Percentiles rank a stretch among this genome's conserved stretches.
Conservation (phyloP, 176 grass and related monocot species). For the Ensete glaucum region DNA sequence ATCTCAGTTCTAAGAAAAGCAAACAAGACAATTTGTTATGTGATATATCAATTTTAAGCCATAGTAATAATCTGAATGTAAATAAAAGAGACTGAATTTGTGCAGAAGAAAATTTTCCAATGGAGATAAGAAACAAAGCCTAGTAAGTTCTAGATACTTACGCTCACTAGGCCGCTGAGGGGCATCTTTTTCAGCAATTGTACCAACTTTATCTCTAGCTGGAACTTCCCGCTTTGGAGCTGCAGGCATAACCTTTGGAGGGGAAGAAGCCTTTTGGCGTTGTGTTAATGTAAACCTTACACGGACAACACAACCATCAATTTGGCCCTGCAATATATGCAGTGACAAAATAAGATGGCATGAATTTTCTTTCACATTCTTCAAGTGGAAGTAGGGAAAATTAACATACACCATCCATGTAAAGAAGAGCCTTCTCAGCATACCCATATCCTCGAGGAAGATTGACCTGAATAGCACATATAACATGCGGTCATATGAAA, state of each 20-base stretch:
- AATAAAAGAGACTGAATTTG: neutral
- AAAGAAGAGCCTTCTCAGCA: conserved; percentile 98
- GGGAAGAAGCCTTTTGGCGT: conserved; percentile 66
- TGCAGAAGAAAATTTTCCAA: neutral
- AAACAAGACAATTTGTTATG: neutral
- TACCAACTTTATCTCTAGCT: conserved; percentile 63
- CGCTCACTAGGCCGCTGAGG: conserved; percentile 43
- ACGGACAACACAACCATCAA: conserved; percentile 91
- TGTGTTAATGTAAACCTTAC: conserved; percentile 77
- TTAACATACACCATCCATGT: conserved; percentile 93
- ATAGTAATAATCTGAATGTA: neutral
- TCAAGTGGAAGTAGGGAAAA: neutral
- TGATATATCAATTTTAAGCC: neutral
- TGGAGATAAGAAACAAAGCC: neutral
- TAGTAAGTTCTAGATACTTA: conserved; percentile 28
- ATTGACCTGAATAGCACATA: conserved; percentile 58
- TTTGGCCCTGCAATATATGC: conserved; percentile 59
- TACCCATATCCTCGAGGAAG: conserved; percentile 99
- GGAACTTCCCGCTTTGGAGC: conserved; percentile 61
- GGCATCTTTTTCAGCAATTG: conserved; percentile 59
- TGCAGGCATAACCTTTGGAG: conserved; percentile 40
- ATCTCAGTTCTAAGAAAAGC: neutral
- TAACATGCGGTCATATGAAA: conserved; percentile 11
- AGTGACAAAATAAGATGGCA: neutral
- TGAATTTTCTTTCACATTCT: neutral